A percentile compares a stretch with the other conserved stretches of the same genome.
These are phyloP conservation scores for Zalaria sp. DNA, from an alignment of 2,329 filamentous ascomycete genomes.

Conservation along the genomic window DNA sequence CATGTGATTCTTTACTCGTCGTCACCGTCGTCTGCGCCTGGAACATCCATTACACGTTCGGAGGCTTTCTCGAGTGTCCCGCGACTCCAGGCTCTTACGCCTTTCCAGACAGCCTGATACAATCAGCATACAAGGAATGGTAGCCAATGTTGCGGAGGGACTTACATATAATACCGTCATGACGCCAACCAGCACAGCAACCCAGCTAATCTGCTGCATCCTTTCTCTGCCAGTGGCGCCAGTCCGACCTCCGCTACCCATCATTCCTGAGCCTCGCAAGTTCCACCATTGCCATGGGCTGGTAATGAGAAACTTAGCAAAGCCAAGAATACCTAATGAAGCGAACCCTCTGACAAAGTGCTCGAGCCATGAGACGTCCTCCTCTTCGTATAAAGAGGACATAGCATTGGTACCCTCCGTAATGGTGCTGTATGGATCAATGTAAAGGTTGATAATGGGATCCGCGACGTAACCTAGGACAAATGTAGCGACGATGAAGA, in stretches of 20 bases:
- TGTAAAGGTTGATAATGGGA: slow-evolving; percentile 77
- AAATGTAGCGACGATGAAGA: slow-evolving; percentile 63
- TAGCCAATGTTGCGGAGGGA: slow-evolving; percentile 9
- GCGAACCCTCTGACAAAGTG: slow-evolving; percentile 85
- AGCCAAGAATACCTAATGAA: slow-evolving; percentile 76
- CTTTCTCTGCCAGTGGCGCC: slow-evolving; percentile 60
- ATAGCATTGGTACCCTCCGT: slow-evolving; percentile 6
- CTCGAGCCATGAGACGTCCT: slow-evolving; percentile 52
- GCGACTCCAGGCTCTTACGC: slow-evolving; percentile 59
- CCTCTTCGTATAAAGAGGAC: slow-evolving; percentile 25
- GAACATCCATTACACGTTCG: slow-evolving; percentile 73
- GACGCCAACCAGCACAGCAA: slow-evolving; percentile 67
- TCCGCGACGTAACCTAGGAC: slow-evolving; percentile 82
- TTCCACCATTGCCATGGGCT: slow-evolving; percentile 68
- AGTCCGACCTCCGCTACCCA: slow-evolving; percentile 38
- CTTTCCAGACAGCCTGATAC: slow-evolving; percentile 62
- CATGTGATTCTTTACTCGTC: slow-evolving; percentile 24
- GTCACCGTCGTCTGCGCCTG: slow-evolving; percentile 45
- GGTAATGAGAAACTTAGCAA: slow-evolving; percentile 64
- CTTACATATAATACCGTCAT: slow-evolving; percentile 64
- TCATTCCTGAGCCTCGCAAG: slow-evolving; percentile 46
- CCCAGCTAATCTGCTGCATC: slow-evolving; percentile 63
- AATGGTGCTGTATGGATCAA: slow-evolving; percentile 49
- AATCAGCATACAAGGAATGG: no score
- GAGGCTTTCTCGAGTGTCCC: slow-evolving; percentile 62